Conservation (phyloP, 2,329 filamentous ascomycete species). For the Eutypa lata region DNA sequence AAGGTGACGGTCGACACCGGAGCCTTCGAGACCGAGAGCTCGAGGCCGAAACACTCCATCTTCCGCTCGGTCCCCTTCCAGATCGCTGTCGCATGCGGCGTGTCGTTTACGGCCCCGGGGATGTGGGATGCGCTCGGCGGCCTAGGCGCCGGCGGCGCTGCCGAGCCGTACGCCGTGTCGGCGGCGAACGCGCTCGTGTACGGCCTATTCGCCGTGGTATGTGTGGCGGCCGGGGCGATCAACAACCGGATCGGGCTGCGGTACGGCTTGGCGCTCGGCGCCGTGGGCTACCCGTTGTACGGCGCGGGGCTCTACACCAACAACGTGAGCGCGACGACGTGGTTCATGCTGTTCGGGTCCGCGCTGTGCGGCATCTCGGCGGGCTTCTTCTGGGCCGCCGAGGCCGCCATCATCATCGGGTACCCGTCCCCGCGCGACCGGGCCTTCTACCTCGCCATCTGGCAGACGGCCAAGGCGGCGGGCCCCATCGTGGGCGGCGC, state of each 20-base stretch:
- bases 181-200: constrained; percentile 45
- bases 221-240: constrained; percentile 35
- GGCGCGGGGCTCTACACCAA: constrained; percentile 64
- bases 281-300: constrained; percentile 61
- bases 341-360: constrained; percentile 62
- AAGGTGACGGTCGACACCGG: constrained; percentile 3
- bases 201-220: constrained; percentile 41
- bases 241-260: constrained; percentile 35
- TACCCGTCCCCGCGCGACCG: constrained; percentile 62
- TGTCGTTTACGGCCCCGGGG: constrained; percentile 38
- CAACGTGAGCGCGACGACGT: constrained; percentile 59
- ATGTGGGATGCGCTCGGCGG: constrained; percentile 42
- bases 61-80: constrained; percentile 33
- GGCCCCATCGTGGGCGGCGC: constrained; percentile 47
- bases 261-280: constrained; percentile 39
- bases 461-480: constrained; percentile 38
- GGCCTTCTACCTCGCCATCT: constrained; percentile 53
- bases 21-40: neutral
- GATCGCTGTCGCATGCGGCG: constrained; percentile 35
- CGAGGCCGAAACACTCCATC: constrained; percentile 19
- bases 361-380: constrained; percentile 61
- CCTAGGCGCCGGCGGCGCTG: constrained; percentile 39
- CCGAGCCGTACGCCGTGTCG: constrained; percentile 39
- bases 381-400: constrained; percentile 66
- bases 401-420: constrained; percentile 62